Evolutionary conservation across 306 rosid genomes (phyloP).

Genomic region (Mimosa pudica): DNA sequence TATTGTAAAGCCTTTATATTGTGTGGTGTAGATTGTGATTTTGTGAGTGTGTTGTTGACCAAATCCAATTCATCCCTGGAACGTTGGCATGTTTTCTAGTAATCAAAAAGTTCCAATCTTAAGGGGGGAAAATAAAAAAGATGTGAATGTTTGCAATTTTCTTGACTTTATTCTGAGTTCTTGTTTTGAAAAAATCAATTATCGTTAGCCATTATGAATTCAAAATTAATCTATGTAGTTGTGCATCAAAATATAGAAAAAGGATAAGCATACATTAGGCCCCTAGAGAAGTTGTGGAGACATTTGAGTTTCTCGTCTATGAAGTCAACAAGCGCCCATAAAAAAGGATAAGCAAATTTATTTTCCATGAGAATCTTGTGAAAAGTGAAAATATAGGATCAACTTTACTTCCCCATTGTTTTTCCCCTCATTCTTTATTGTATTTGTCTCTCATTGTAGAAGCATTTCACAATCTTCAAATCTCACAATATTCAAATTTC

Average conservation of each 20-base stretch:
- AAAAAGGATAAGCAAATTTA: too few relatives aligned
- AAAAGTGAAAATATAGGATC: not conserved
- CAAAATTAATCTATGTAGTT: not conserved
- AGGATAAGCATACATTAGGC: too few relatives aligned
- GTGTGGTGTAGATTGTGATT: not conserved
- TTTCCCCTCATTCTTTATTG: too few relatives aligned
- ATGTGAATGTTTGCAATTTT: not conserved
- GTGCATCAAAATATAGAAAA: too few relatives aligned
- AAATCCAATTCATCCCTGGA: conserved; percentile 28
- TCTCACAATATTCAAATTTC: too few relatives aligned
- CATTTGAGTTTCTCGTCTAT: not conserved
- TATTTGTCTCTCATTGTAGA: not conserved
- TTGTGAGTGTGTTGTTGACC: conserved; percentile 10
- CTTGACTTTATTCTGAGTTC: too few relatives aligned
- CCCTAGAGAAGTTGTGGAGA: too few relatives aligned
- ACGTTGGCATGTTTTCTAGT: conserved; percentile 13
- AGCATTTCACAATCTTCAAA: too few relatives aligned
- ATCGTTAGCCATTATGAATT: not conserved
- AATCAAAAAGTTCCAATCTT: conserved; percentile 21
- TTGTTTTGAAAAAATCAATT: too few relatives aligned
- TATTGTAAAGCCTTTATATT: not conserved
- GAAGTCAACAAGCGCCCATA: not conserved
- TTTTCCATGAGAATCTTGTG: too few relatives aligned
- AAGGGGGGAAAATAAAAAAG: too few relatives aligned
- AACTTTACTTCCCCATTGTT: not conserved